Conservation (phyloP, 768 basidiomycete genomes). For the Termitomyces sp. region DNA sequence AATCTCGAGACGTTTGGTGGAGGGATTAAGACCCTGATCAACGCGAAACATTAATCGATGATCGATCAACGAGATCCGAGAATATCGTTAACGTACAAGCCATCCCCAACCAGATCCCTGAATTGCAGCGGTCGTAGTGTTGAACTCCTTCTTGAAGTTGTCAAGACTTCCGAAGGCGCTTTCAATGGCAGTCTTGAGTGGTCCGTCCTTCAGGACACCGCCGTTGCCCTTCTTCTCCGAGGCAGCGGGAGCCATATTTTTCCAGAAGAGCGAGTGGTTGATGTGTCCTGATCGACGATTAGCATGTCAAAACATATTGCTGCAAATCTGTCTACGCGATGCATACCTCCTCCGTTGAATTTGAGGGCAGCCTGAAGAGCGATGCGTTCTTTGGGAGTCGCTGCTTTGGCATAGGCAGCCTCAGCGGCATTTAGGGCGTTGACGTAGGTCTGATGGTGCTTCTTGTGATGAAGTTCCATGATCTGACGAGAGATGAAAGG, state of each 20-base stretch:
- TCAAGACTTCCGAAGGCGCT: slow-evolving; percentile 67
- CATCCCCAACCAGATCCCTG: slow-evolving; percentile 97
- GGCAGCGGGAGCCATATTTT: slow-evolving; percentile 72
- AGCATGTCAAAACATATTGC: slow-evolving; percentile 11
- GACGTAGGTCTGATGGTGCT: slow-evolving; percentile 95
- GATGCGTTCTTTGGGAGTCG: slow-evolving; percentile 74
- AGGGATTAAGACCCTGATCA: slow-evolving; percentile 61
- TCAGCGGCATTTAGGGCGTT: slow-evolving; percentile 91
- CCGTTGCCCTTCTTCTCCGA: slow-evolving; percentile 51
- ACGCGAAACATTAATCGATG: background rate
- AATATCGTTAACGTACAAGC: slow-evolving; percentile 58
- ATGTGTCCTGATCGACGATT: slow-evolving; percentile 65
- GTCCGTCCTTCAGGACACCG: slow-evolving; percentile 53
- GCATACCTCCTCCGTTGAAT: slow-evolving; percentile 93
- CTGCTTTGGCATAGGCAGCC: slow-evolving; percentile 59
- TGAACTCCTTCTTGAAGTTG: slow-evolving; percentile 73
- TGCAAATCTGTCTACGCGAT: background rate
- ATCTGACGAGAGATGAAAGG: slow-evolving; percentile 91
- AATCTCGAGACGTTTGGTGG: slow-evolving; percentile 72
- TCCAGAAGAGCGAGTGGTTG: slow-evolving; percentile 97
- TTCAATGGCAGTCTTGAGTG: slow-evolving; percentile 61
- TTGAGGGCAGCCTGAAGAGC: slow-evolving; percentile 87
- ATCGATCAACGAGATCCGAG: background rate
- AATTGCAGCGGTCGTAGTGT: slow-evolving; percentile 76
- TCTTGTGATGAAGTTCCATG: slow-evolving; percentile 92